Evolutionary conservation across 164 flowering plant genomes (phyloP), one percentile per base, ranked within the genome.

Genomic region (Sedum album): DNA sequence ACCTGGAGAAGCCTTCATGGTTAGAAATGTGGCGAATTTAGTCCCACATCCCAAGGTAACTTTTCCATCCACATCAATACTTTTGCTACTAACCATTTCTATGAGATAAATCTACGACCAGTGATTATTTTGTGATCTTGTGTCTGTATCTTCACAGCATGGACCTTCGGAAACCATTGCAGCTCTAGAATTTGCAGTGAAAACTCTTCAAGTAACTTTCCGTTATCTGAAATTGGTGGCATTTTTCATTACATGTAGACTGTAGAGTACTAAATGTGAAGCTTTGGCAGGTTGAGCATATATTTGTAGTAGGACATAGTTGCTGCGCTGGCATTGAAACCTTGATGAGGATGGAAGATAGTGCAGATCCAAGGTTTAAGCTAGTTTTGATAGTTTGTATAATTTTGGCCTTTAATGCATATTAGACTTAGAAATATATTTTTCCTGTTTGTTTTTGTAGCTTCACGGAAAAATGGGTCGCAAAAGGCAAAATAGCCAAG

Each of bases 281-380:
- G 26, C 60, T 26, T 57, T 20, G 62, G 6, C 62, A 92, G 98
- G 97, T 91, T 65, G 81, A 83, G 69, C 83, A 90, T 66, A 82
- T 93, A 73, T 73, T 93, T 20, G 82, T 93, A 44, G 77, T 88
- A 44, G 97, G 98, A 26, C 98, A 93, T 74, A 88, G 93, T 64
- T 70, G 89, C 63, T 91, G 98, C 73, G 98, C 84, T 38, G 98
- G 98, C 60, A 93, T 93, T 60, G 81, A 77, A 49, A 82, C 92
- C 66, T 86, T 93, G n/a, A 91, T 93, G 96, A 83, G 87, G 63
- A 85, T 91, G 92, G 76, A 79, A 69, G 91, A 91, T 44, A 82
- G 97, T 83, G 1, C 86, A 79, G 13, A 28, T 28, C 33, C 33
- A 0, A 57, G 62, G 62, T 57, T 57, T 28, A 20, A 28, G 62